phyloP scores from a whole-genome alignment of 495 filamentous ascomycete genomes.

The Cercophora samala region DNA sequence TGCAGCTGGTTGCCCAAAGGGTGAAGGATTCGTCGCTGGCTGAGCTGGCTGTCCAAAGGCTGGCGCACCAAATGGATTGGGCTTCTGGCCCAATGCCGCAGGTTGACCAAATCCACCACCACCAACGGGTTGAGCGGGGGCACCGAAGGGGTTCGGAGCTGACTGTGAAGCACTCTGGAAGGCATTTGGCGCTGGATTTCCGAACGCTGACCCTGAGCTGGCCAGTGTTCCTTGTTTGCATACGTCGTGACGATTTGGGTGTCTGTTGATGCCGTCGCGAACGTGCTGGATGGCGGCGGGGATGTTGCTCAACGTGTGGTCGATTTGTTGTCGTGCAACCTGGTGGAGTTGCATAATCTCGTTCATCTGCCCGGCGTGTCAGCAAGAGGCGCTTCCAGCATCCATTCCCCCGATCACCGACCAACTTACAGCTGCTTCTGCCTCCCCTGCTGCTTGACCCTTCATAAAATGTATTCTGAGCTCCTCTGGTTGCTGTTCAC shows the following conservation, averaged over 20 bases:
- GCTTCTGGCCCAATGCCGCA: constrained; percentile 37
- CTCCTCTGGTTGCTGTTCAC: constrained; percentile 84
- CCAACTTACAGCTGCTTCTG: constrained; percentile 55
- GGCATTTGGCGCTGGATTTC: constrained; percentile 13
- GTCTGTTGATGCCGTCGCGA: constrained; percentile 61
- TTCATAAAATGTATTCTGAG: constrained; percentile 66
- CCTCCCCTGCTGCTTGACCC: constrained; percentile 55
- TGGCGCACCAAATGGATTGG: constrained; percentile 41
- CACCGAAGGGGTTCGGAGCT: constrained; percentile 32
- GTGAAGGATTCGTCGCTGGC: constrained; percentile 21
- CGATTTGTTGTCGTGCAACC: constrained; percentile 65
- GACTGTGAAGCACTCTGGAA: constrained; percentile 15
- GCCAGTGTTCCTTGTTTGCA: constrained; percentile 39
- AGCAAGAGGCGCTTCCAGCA: neutral
- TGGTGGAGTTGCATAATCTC: constrained; percentile 59
- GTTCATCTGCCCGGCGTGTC: constrained; percentile 42
- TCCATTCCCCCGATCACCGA: neutral
- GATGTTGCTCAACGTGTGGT: constrained; percentile 60
- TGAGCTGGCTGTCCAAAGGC: constrained; percentile 44
- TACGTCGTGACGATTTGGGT: constrained; percentile 79
- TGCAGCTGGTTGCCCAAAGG: constrained; percentile 29
- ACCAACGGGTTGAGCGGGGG: constrained; percentile 23
- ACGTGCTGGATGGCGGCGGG: constrained; percentile 72
- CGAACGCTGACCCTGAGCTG: constrained; percentile 13
- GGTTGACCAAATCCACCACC: constrained; percentile 44